Conservation (phyloP, 331 rosid genomes). For the Acacia concinna region DNA sequence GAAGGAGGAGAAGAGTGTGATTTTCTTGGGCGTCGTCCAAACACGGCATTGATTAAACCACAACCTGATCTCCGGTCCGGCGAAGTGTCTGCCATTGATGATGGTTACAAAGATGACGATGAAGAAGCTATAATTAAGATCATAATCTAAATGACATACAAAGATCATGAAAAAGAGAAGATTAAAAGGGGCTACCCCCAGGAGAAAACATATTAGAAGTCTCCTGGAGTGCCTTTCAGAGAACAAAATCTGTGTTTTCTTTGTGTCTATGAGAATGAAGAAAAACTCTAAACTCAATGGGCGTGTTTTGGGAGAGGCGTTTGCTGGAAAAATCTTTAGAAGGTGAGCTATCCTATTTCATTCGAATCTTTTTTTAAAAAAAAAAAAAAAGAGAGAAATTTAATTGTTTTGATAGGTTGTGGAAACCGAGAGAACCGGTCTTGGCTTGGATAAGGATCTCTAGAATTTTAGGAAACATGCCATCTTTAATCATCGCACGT, state of each 20-base stretch:
- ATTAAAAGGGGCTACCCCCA: slow-evolving; percentile 17
- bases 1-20: slow-evolving; percentile 38
- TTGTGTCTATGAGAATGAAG: background rate
- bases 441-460: slow-evolving; percentile 43
- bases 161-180: background rate
- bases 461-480: slow-evolving; percentile 44
- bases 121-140: background rate
- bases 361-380: background rate
- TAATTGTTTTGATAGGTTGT: slow-evolving; percentile 25
- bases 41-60: slow-evolving; percentile 56
- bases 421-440: slow-evolving; percentile 58
- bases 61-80: slow-evolving; percentile 58
- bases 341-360: background rate
- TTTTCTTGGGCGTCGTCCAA: slow-evolving; percentile 49
- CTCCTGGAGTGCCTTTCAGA: slow-evolving; percentile 45
- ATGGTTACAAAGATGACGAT: background rate
- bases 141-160: background rate
- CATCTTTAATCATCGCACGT: background rate
- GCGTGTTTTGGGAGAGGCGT: background rate
- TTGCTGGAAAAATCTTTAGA: slow-evolving; percentile 2
- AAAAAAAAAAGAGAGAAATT: no score
- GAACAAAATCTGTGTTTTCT: background rate
- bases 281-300: background rate
- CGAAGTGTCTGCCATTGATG: slow-evolving; percentile 48
- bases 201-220: slow-evolving; percentile 31